These are phyloP conservation scores for Talaromyces verruculosus DNA, from an alignment of 2,329 filamentous ascomycete genomes.

Conservation along the genomic window DNA sequence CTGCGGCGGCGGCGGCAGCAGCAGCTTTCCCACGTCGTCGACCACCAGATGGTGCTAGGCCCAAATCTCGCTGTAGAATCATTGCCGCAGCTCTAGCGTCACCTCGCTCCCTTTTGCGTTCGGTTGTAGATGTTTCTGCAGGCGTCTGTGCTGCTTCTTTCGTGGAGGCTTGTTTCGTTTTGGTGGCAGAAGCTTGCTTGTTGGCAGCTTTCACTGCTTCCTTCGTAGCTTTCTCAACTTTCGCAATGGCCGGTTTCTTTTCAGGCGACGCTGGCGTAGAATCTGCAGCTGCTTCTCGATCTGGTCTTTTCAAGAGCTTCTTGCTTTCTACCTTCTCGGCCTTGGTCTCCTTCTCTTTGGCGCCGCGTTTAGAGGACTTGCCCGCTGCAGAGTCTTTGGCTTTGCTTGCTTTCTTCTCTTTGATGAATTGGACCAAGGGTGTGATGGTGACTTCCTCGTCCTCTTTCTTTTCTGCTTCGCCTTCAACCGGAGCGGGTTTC, in stretches of 20 bases:
- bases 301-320: constrained; percentile 42
- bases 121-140: constrained; percentile 36
- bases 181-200: constrained; percentile 34
- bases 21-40: constrained; percentile 36
- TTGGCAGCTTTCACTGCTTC: constrained; percentile 62
- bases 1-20: constrained; percentile 14
- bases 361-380: constrained; percentile 43
- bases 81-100: constrained; percentile 55
- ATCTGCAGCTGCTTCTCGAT: constrained; percentile 34
- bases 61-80: constrained; percentile 63
- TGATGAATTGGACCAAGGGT: constrained; percentile 83
- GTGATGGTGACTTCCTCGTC: constrained; percentile 72
- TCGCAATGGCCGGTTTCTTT: constrained; percentile 33
- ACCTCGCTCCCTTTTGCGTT: constrained; percentile 55
- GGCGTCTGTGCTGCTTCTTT: constrained; percentile 20
- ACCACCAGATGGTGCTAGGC: constrained; percentile 50
- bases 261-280: constrained; percentile 28
- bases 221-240: constrained; percentile 59
- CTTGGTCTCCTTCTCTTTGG: constrained; percentile 42
- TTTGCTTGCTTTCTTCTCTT: constrained; percentile 85
- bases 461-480: constrained; percentile 53
- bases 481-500: constrained; percentile 55
- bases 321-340: constrained; percentile 43
- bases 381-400: constrained; percentile 59
- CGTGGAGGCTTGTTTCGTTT: constrained; percentile 29